Evolutionary conservation across 768 basidiomycete genomes (phyloP).

Genomic region (Pleurotus tuoliensis): DNA sequence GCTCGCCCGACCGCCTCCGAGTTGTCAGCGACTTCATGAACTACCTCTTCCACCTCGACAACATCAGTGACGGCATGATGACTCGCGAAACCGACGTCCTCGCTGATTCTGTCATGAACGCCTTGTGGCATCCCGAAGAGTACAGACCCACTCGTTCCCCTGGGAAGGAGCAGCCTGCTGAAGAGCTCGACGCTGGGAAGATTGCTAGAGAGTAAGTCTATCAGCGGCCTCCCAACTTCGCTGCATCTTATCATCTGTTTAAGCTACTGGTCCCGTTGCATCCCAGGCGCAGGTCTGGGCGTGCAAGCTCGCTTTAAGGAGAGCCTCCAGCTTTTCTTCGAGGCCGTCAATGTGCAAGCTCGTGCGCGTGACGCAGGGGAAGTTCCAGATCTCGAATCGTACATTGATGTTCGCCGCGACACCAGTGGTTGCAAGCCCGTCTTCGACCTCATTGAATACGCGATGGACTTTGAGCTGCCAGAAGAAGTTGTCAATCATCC

Average conservation of each 20-base stretch:
- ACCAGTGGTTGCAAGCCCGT: slow-evolving; percentile 58
- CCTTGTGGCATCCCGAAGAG: slow-evolving; percentile 51
- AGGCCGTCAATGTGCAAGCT: slow-evolving; percentile 63
- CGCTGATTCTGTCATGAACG: slow-evolving; percentile 67
- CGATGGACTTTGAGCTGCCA: slow-evolving; percentile 64
- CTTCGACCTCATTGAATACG: slow-evolving; percentile 77
- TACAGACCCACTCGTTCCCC: slow-evolving; percentile 44
- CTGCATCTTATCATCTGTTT: slow-evolving; percentile 6
- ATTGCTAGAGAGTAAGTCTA: slow-evolving; percentile 63
- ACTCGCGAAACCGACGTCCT: slow-evolving; percentile 54
- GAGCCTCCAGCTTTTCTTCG: slow-evolving; percentile 64
- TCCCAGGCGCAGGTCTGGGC: slow-evolving; percentile 51
- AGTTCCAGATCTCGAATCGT: slow-evolving; percentile 70
- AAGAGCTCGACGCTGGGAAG: slow-evolving; percentile 52
- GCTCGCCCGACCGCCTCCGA: slow-evolving; percentile 53
- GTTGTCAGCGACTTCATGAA: slow-evolving; percentile 69
- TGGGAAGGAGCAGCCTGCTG: slow-evolving; percentile 34
- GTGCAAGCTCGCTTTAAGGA: slow-evolving; percentile 68
- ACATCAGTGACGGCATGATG: slow-evolving; percentile 79
- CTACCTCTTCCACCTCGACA: slow-evolving; percentile 59
- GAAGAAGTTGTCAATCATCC: slow-evolving; percentile 68
- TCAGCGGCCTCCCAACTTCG: slow-evolving; percentile 7
- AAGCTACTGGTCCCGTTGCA: slow-evolving; percentile 69
- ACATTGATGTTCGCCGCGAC: slow-evolving; percentile 68
- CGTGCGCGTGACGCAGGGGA: slow-evolving; percentile 46